A percentile compares a stretch with the other conserved stretches of the same genome.
Evolutionary conservation across 2,329 filamentous ascomycete species (phyloP).

Genomic region (Nectriaceae sp.): DNA sequence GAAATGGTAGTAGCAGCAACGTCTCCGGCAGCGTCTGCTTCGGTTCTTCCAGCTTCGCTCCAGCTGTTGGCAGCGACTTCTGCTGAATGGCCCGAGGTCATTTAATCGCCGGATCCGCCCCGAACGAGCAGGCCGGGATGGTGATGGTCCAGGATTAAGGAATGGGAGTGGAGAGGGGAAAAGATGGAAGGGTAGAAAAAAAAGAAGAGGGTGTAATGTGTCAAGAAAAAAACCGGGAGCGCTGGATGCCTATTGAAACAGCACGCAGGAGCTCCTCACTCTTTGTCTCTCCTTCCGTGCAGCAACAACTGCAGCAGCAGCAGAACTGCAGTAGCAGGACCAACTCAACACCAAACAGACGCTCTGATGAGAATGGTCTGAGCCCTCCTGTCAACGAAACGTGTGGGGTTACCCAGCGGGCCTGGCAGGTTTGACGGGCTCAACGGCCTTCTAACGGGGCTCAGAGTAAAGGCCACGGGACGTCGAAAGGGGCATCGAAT

Average conservation of each 20-base stretch:
- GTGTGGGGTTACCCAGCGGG: not conserved
- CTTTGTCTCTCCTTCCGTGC: not conserved
- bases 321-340: not conserved
- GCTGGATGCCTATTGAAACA: not conserved
- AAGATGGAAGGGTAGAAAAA: not conserved
- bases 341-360: not conserved
- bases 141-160: not conserved
- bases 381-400: not conserved
- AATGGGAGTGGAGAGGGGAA: not conserved
- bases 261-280: not conserved
- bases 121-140: not conserved
- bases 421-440: not conserved
- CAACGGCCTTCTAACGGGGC: too few relatives aligned
- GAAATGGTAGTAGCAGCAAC: not conserved
- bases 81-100: not conserved
- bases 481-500: too few relatives aligned
- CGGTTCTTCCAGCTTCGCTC: not conserved
- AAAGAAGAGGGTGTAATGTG: not conserved
- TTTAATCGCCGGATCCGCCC: conserved; percentile 1
- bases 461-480: too few relatives aligned
- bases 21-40: not conserved
- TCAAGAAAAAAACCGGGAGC: not conserved
- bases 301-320: not conserved
- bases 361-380: not conserved
- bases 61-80: not conserved